phyloP scores from a whole-genome alignment of 129 eudicot genomes.

The Helichrysum umbraculigerum region DNA sequence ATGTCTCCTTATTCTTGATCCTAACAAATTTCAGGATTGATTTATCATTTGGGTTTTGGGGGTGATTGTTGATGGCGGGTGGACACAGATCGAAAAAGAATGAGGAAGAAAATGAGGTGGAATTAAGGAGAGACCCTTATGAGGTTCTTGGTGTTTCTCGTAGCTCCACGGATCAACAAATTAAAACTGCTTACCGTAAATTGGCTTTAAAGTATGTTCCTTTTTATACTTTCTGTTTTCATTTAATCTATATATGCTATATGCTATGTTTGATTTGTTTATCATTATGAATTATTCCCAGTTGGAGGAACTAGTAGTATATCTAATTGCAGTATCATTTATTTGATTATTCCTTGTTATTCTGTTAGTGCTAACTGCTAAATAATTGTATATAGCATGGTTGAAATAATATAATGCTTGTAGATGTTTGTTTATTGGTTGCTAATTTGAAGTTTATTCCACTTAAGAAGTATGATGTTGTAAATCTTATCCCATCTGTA shows the following conservation, averaged over 20 bases:
- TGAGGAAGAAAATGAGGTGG: conserved; percentile 35
- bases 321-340: too few relatives aligned
- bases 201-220: conserved; percentile 70
- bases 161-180: conserved; percentile 75
- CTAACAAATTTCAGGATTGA: not conserved
- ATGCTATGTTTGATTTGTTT: too few relatives aligned
- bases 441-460: too few relatives aligned
- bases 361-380: not conserved
- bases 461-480: too few relatives aligned
- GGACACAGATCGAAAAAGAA: conserved; percentile 50
- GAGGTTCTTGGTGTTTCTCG: conserved; percentile 80
- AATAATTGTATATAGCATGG: not conserved
- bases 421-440: too few relatives aligned
- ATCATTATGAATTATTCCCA: too few relatives aligned
- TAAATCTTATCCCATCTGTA: too few relatives aligned
- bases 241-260: too few relatives aligned
- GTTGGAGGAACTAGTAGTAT: too few relatives aligned
- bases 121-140: conserved; percentile 77
- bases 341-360: too few relatives aligned
- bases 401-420: not conserved
- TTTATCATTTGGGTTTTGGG: conserved; percentile 21
- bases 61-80: conserved; percentile 47
- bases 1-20: conserved; percentile 15
- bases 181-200: conserved; percentile 78
- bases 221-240: not conserved